These are phyloP conservation scores for Verbena officinalis DNA, from an alignment of 257 asterid genomes.

Conservation along the genomic window DNA sequence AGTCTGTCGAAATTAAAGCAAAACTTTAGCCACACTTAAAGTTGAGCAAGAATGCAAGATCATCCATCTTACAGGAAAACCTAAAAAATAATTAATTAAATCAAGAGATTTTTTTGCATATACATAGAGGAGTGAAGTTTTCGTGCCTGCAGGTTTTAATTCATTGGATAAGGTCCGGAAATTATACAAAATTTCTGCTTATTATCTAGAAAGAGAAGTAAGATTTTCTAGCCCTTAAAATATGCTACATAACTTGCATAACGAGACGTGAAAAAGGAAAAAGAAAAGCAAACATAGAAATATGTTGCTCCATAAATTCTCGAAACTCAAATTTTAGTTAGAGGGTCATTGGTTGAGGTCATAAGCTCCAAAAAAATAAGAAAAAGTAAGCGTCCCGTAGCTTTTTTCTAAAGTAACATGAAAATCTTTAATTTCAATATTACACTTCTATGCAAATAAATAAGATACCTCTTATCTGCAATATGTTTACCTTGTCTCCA, in stretches of 20 bases:
- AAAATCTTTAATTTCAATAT: too few species aligned
- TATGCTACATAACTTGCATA: too few species aligned
- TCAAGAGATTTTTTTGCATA: neutral
- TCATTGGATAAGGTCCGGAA: neutral
- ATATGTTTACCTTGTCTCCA: constrained; percentile 82
- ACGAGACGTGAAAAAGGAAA: too few species aligned
- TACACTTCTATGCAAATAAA: neutral
- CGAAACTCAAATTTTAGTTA: too few species aligned
- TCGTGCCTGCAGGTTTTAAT: neutral
- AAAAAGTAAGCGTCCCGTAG: too few species aligned
- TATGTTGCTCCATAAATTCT: neutral
- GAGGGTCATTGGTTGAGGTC: too few species aligned
- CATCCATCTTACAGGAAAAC: constrained; percentile 4
- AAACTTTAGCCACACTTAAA: constrained; percentile 19
- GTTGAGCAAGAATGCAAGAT: neutral
- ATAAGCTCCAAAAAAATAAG: too few species aligned
- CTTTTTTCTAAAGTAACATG: too few species aligned
- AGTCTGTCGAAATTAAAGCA: constrained; percentile 54
- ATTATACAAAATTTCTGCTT: neutral
- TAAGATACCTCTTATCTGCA: constrained; percentile 5
- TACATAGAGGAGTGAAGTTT: neutral
- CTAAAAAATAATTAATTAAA: neutral
- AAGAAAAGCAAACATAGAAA: too few species aligned
- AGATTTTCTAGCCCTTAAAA: neutral
- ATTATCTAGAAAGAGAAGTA: neutral